phyloP scores from a whole-genome alignment of 1,284 basidiomycete species.

The Singerocomus rubriflavus region DNA sequence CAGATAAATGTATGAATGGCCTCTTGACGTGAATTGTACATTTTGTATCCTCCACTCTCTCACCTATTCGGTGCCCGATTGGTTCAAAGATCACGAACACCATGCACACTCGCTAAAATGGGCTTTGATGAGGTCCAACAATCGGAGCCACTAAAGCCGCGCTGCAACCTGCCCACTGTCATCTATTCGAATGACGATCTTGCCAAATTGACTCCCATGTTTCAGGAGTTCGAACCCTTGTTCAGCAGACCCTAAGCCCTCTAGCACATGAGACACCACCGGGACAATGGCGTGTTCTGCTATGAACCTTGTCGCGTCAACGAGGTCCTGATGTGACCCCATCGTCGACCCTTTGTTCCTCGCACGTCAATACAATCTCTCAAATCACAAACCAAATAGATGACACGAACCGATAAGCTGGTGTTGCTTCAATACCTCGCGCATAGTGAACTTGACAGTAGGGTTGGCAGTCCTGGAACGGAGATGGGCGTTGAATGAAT shows the following conservation, averaged over 20 bases:
- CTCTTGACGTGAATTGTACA: conserved; percentile 8
- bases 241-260: conserved; percentile 66
- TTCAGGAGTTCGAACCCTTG: conserved; percentile 70
- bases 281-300: conserved; percentile 67
- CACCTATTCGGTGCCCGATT: neutral
- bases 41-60: neutral
- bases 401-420: conserved; percentile 61
- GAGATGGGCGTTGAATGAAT: conserved; percentile 15
- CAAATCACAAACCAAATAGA: conserved; percentile 2
- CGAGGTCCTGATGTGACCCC: conserved; percentile 78
- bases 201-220: conserved; percentile 69
- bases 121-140: neutral
- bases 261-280: conserved; percentile 68
- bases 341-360: conserved; percentile 66
- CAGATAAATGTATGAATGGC: conserved; percentile 19
- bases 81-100: neutral
- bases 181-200: conserved; percentile 58
- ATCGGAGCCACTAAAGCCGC: conserved; percentile 23
- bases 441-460: conserved; percentile 72
- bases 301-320: conserved; percentile 70
- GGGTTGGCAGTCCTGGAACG: conserved; percentile 61
- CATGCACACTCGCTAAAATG: neutral
- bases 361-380: conserved; percentile 12
- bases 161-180: conserved; percentile 23
- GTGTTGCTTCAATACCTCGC: conserved; percentile 75